Evolutionary conservation across 441 rosid species (phyloP).

Genomic region (Gossypium laxum): DNA sequence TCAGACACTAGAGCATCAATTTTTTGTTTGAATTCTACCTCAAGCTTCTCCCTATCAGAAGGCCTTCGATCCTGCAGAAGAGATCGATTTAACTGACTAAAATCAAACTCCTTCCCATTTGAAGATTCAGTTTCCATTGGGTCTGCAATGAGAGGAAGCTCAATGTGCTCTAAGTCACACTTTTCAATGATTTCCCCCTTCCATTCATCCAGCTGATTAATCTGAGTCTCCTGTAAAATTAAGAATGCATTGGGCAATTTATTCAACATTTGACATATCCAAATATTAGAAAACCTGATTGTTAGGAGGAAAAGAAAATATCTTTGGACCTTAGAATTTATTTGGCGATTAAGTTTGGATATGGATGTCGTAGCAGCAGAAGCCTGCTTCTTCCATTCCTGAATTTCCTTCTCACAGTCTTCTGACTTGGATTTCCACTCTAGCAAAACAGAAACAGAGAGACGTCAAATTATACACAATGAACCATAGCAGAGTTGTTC

Average conservation of each 20-base stretch:
- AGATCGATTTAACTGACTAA: conserved; percentile 69
- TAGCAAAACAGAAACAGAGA: conserved; percentile 24
- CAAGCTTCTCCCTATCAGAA: conserved; percentile 73
- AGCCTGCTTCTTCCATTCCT: conserved; percentile 80
- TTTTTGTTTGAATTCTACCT: conserved; percentile 65
- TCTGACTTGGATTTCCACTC: conserved; percentile 87
- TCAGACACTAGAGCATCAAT: conserved; percentile 59
- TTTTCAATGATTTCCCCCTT: conserved; percentile 74
- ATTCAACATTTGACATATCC: background rate
- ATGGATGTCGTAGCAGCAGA: conserved; percentile 70
- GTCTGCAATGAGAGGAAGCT: conserved; percentile 59
- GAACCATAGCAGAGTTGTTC: background rate
- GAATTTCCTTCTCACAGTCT: conserved; percentile 81
- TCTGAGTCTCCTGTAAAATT: conserved; percentile 62
- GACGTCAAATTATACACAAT: background rate
- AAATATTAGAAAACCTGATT: conserved; percentile 9
- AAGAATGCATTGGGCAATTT: conserved; percentile 19
- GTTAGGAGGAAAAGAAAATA: conserved; percentile 3
- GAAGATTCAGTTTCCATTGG: conserved; percentile 65
- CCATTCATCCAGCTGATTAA: conserved; percentile 53
- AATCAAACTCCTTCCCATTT: conserved; percentile 59
- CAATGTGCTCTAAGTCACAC: conserved; percentile 77
- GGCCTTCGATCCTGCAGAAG: conserved; percentile 64
- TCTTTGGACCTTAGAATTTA: conserved; percentile 59
- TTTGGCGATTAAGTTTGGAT: conserved; percentile 71